Percentiles rank a stretch among this genome's conserved stretches.
Conservation (phyloP, 176 grass and related monocot species). For the Hordeum vulgare region MorexV3_pseudomolecules_assembly NC_058521.1:231962276-231962775, state of each 20-base stretch:
- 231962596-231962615: too few species aligned
- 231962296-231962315: neutral
- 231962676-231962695: too few species aligned
- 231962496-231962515: neutral
- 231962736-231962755: too few species aligned
- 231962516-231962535: neutral
- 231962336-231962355: too few species aligned
- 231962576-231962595: neutral
- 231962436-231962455: conserved; percentile 76
- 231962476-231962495: neutral
- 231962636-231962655: too few species aligned
- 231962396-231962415: conserved; percentile 83
- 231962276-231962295: too few species aligned
- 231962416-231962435: conserved; percentile 91
- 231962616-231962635: too few species aligned
- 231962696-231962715: too few species aligned
- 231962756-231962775: too few species aligned
- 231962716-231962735: too few species aligned
- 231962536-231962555: neutral
- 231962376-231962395: conserved; percentile 84
- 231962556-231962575: conserved; percentile 23
- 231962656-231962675: too few species aligned
- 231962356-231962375: neutral
- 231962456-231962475: conserved; percentile 47
- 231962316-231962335: neutral